These are phyloP conservation scores for Peribolospora kevripleyi DNA, from an alignment of 768 basidiomycete species.

Conservation along the genomic window DNA sequence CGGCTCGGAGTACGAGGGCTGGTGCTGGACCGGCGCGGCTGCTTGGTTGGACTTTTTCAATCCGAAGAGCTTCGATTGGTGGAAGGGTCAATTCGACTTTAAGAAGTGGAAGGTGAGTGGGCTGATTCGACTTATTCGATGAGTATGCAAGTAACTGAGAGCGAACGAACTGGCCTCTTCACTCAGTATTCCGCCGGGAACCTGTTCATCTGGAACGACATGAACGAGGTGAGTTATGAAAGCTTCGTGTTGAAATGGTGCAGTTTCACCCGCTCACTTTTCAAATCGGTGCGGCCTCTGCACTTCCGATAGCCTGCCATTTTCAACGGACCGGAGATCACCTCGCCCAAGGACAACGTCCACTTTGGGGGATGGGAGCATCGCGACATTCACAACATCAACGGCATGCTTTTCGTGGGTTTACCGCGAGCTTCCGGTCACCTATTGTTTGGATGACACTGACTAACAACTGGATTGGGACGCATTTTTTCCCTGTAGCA, in stretches of 20 bases:
- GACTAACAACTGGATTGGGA: neutral
- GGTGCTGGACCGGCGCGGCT: slow-evolving; percentile 94
- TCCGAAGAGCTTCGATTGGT: slow-evolving; percentile 48
- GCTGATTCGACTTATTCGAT: neutral
- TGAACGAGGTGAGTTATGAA: slow-evolving; percentile 58
- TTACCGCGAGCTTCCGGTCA: neutral
- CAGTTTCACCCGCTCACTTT: neutral
- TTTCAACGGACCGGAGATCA: slow-evolving; percentile 97
- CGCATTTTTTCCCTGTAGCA: slow-evolving; percentile 27
- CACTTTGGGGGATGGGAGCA: slow-evolving; percentile 96
- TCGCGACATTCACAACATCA: slow-evolving; percentile 88
- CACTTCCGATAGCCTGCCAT: slow-evolving; percentile 47
- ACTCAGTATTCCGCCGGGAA: slow-evolving; percentile 37
- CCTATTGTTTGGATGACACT: no score
- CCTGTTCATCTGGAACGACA: slow-evolving; percentile 95
- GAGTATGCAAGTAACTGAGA: slow-evolving; percentile 28
- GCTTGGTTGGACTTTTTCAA: slow-evolving; percentile 98
- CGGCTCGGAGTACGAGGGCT: slow-evolving; percentile 71
- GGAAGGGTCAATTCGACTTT: slow-evolving; percentile 57
- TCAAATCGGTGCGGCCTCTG: neutral
- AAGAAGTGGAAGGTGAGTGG: slow-evolving; percentile 24
- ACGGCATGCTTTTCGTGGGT: slow-evolving; percentile 58
- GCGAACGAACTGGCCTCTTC: slow-evolving; percentile 34
- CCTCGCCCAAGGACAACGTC: slow-evolving; percentile 46
- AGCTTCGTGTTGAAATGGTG: neutral